Percentiles rank a stretch among this genome's conserved stretches.
phyloP scores from a whole-genome alignment of 495 filamentous ascomycete species.

The Aspergillus panamensis region DNA sequence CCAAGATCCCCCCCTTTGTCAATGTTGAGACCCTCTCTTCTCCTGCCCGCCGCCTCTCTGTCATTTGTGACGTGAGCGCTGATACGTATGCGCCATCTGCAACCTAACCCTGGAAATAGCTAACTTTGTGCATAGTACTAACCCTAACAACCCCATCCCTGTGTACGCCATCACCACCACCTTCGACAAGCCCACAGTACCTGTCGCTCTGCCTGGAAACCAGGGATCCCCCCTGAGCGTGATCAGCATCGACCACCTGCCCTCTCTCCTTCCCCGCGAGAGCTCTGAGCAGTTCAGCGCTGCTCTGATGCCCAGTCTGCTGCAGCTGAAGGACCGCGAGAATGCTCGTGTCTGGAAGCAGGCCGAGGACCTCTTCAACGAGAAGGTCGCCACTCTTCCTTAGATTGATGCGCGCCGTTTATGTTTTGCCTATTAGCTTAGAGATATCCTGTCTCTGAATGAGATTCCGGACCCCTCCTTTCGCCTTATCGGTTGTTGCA shows the following conservation, averaged over 20 bases:
- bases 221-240: constrained; percentile 63
- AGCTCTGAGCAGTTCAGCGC: constrained; percentile 81
- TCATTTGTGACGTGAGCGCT: constrained; percentile 84
- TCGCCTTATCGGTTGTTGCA: not conserved
- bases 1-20: constrained; percentile 65
- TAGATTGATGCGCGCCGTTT: not conserved
- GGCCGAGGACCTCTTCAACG: constrained; percentile 78
- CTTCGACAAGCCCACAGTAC: constrained; percentile 79
- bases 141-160: constrained; percentile 75
- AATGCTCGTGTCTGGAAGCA: constrained; percentile 74
- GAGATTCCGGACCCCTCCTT: not conserved
- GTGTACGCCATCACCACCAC: constrained; percentile 80
- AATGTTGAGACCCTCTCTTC: constrained; percentile 62
- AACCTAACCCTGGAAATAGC: no score
- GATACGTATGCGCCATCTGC: constrained; percentile 47
- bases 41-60: constrained; percentile 69
- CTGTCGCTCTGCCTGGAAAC: constrained; percentile 51
- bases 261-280: constrained; percentile 80
- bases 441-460: not conserved
- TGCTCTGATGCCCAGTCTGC: constrained; percentile 72
- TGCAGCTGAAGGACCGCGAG: constrained; percentile 71
- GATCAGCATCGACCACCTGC: constrained; percentile 89
- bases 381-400: constrained; percentile 77
- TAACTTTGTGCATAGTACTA: constrained; percentile 43
- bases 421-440: not conserved